Conservation (phyloP, 441 rosid species). For the Macaranga tanarius region DNA sequence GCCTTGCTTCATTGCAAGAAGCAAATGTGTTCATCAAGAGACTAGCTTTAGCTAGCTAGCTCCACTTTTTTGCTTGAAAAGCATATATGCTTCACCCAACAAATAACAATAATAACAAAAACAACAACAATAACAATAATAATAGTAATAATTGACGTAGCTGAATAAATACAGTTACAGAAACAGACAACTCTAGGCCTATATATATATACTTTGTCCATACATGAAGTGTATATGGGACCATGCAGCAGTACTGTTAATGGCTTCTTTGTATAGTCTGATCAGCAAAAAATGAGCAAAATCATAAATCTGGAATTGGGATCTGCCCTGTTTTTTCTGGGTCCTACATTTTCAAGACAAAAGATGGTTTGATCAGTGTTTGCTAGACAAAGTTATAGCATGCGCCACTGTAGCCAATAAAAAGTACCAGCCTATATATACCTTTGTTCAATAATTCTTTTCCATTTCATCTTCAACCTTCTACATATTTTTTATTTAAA, state of each 20-base stretch:
- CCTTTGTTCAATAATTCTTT: not conserved
- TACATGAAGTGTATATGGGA: slow-evolving; percentile 4
- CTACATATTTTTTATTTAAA: too few relatives aligned
- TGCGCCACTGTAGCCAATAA: too few relatives aligned
- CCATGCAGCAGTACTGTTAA: not conserved
- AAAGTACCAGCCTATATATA: not conserved
- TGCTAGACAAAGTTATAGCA: not conserved
- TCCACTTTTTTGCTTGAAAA: slow-evolving; percentile 30
- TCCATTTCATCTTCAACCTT: too few relatives aligned
- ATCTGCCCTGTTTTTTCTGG: not conserved
- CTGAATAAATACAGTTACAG: slow-evolving; percentile 28
- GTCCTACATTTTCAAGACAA: not conserved
- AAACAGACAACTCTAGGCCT: slow-evolving; percentile 21
- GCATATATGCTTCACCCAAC: not conserved
- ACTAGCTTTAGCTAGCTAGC: not conserved
- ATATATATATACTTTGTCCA: slow-evolving; percentile 18
- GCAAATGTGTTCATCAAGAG: slow-evolving; percentile 3
- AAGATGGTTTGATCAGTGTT: not conserved
- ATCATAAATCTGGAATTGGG: not conserved
- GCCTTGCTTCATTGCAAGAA: not conserved
- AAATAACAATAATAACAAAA: not conserved
- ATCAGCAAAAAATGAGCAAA: not conserved
- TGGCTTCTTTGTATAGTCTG: not conserved
- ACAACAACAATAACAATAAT: not conserved
- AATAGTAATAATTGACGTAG: slow-evolving; percentile 4